Conservation (phyloP, 225 moss, liverwort and hornwort species). For the Asterella californica region DNA sequence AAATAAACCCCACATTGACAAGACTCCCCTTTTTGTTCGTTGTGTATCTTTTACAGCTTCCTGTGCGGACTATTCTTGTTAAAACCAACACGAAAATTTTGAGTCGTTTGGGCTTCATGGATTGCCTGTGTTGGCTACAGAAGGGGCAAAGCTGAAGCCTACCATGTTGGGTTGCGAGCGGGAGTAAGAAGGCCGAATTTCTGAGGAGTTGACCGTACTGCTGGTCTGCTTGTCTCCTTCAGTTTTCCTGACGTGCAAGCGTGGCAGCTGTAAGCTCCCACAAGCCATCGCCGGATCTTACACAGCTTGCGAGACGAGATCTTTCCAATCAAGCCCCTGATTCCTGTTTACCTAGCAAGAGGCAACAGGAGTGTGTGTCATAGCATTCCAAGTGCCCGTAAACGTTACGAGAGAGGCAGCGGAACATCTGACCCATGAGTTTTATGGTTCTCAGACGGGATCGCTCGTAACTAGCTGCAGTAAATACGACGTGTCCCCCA, state of each 20-base stretch:
- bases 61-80: constrained; percentile 17
- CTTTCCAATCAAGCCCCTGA: neutral
- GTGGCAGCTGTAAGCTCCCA: neutral
- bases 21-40: neutral
- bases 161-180: neutral
- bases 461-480: neutral
- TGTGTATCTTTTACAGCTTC: constrained; percentile 14
- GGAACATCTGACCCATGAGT: neutral
- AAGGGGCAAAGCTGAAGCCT: constrained; percentile 12
- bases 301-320: neutral
- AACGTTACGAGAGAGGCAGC: neutral
- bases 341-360: neutral
- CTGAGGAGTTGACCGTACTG: neutral
- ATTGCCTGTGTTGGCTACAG: constrained; percentile 11
- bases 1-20: neutral
- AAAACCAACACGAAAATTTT: neutral
- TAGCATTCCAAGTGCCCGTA: neutral
- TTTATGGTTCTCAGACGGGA: neutral
- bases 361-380: neutral
- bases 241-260: neutral
- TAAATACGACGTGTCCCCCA: neutral
- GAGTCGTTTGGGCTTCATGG: constrained; percentile 15
- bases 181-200: constrained; percentile 8
- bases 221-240: neutral
- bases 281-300: neutral